Evolutionary conservation across 352 stramenopile species (phyloP).

Genomic region (Aphanomyces cochlioides): DNA sequence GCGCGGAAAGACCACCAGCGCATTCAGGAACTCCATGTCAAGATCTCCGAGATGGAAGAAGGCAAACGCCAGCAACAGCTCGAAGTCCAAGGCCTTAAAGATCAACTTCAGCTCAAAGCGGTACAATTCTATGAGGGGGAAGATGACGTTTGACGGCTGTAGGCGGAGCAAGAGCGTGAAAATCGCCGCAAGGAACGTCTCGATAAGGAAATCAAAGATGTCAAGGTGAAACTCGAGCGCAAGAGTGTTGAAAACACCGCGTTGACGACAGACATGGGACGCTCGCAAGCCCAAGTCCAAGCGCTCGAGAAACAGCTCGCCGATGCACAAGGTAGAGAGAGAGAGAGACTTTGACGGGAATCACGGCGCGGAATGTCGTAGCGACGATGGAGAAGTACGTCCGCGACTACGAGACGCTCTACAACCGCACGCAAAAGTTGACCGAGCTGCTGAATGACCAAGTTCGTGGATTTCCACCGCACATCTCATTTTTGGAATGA

Average conservation of each 20-base stretch:
- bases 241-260: constrained; percentile 62
- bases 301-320: constrained; percentile 85
- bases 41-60: constrained; percentile 59
- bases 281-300: constrained; percentile 63
- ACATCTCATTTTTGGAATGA: neutral
- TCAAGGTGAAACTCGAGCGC: constrained; percentile 84
- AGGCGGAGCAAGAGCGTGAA: constrained; percentile 85
- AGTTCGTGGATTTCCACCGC: constrained; percentile 21
- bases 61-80: constrained; percentile 48
- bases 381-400: constrained; percentile 92
- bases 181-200: constrained; percentile 85
- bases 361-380: neutral
- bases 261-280: constrained; percentile 48
- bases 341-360: neutral
- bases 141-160: neutral
- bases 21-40: constrained; percentile 74
- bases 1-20: constrained; percentile 76
- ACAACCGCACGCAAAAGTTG: constrained; percentile 87
- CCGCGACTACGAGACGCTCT: constrained; percentile 90
- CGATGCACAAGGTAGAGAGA: constrained; percentile 42
- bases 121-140: constrained; percentile 35
- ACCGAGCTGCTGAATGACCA: constrained; percentile 92
- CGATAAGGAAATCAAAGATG: constrained; percentile 91
- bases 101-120: constrained; percentile 81
- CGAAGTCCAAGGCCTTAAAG: constrained; percentile 82